Percentiles rank a stretch among this genome's conserved stretches.
Conservation (phyloP, 306 rosid genomes). For the Fragaria vesca region DNA sequence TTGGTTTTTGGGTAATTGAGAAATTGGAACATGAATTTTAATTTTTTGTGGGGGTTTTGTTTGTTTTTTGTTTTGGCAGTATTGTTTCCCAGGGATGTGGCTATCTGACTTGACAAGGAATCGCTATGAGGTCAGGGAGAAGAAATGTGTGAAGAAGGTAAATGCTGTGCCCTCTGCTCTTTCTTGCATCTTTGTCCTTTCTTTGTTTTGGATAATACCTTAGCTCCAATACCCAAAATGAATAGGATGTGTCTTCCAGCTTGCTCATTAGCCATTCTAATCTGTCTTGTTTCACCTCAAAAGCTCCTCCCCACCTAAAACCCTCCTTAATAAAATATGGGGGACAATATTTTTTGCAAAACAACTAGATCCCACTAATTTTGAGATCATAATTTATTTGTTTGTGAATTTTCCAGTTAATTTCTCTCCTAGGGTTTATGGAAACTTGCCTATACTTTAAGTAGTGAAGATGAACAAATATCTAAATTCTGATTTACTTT, state of each 20-base stretch:
- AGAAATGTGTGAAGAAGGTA: conserved; percentile 75
- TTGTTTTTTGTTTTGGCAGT: conserved; percentile 40
- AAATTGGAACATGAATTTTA: background rate
- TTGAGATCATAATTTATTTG: background rate
- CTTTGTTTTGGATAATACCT: background rate
- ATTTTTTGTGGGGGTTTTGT: background rate
- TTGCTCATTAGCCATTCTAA: background rate
- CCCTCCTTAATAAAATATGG: background rate
- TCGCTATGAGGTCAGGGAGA: conserved; percentile 78
- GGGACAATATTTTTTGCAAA: background rate
- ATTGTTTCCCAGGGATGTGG: conserved; percentile 81
- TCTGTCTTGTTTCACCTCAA: background rate
- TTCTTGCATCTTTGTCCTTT: background rate
- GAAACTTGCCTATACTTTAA: background rate
- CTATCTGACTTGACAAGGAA: conserved; percentile 67
- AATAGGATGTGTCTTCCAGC: conserved; percentile 3
- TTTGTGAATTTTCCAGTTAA: background rate
- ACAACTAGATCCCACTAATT: conserved; percentile 4
- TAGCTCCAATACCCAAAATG: background rate
- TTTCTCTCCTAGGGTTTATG: background rate
- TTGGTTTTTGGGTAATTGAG: background rate
- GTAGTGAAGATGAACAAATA: background rate
- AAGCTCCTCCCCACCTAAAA: background rate
- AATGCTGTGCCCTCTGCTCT: conserved; percentile 12
- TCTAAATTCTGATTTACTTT: background rate